phyloP scores from a whole-genome alignment of 1,284 basidiomycete species.

The Heterobasidion annosum region DNA sequence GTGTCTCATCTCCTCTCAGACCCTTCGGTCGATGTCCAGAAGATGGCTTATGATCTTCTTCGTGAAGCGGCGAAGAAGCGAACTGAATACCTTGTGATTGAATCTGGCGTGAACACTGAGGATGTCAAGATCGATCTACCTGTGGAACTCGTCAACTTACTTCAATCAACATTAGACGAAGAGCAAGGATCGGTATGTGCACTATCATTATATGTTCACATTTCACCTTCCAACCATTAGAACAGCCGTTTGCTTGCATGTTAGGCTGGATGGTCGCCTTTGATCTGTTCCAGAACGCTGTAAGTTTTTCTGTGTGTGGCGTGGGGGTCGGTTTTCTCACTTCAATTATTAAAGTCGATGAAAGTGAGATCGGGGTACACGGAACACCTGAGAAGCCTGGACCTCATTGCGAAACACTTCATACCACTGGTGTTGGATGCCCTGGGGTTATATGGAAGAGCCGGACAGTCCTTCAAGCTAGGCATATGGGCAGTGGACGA shows the following conservation, averaged over 20 bases:
- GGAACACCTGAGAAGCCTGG: conserved; percentile 71
- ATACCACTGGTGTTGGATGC: conserved; percentile 72
- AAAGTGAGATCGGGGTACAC: conserved; percentile 78
- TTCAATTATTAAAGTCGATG: conserved; percentile 47
- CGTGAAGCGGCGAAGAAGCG: conserved; percentile 53
- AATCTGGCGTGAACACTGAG: conserved; percentile 70
- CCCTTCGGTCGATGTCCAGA: conserved; percentile 55
- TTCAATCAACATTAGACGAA: conserved; percentile 37
- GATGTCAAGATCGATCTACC: conserved; percentile 50
- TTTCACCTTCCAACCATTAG: not conserved
- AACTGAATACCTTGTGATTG: conserved; percentile 77
- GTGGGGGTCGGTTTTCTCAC: not conserved
- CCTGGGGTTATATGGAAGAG: conserved; percentile 54
- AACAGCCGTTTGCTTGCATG: conserved; percentile 58
- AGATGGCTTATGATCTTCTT: conserved; percentile 63
- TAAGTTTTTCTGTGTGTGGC: conserved; percentile 28
- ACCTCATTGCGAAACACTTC: conserved; percentile 57
- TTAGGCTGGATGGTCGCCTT: conserved; percentile 88
- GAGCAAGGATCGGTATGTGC: conserved; percentile 25
- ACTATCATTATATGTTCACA: not conserved
- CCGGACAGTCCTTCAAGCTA: conserved; percentile 62
- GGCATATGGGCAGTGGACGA: conserved; percentile 83
- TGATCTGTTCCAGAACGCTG: conserved; percentile 81
- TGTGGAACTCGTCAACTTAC: conserved; percentile 53
- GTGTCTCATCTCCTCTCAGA: conserved; percentile 73